Evolutionary conservation across 1,284 basidiomycete genomes (phyloP), one percentile per base, ranked within the genome.

Genomic region (Termitomyces sp.): DNA sequence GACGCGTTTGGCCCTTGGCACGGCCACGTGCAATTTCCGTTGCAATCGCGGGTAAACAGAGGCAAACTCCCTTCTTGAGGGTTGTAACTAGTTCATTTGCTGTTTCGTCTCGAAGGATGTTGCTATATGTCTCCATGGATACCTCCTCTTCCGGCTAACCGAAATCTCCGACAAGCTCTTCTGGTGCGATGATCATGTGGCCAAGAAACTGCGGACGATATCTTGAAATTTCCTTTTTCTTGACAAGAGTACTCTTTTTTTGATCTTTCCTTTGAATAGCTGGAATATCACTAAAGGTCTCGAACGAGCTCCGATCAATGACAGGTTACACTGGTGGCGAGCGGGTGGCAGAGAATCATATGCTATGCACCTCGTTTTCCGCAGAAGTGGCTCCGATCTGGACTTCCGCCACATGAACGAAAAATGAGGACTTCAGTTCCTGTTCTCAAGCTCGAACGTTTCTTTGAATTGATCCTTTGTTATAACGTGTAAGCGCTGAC

Each of bases 21-120:
- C 17, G 24, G 15, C 34, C 52, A 53, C 52, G 52, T 53, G 7
- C 7, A 26, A 53, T 41, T 46, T 52, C 54, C 53, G 54, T 28
- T 50, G 42, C 24, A 57, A 58, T 49, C 57, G 50, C 43, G 43
- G 7, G 36, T 36, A 49, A 56, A 56, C 50, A 55, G 17, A 42
- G 24, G 31, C 34, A 54, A 54, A 55, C 17, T 39, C 49, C 26
- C 46, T 40, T 50, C 40, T 55, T 5, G 17, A 54, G 34, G 31
- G 13, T 33, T 28, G 49, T 31, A 40, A 43, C 33, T 48, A 48
- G 54, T 42, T 53, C 36, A 28, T 33, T 52, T 19, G 50, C 44
- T 56, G 40, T 40, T 52, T 39, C 8, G 13, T 12, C 34, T 40
- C 28, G 12, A 30, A 31, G 31, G 26, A 33, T 36, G 24, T 42